A percentile compares a stretch with the other conserved stretches of the same genome.
These are phyloP conservation scores for Fusarium secorum DNA, from an alignment of 2,329 filamentous ascomycete genomes.

Conservation along the genomic window DNA sequence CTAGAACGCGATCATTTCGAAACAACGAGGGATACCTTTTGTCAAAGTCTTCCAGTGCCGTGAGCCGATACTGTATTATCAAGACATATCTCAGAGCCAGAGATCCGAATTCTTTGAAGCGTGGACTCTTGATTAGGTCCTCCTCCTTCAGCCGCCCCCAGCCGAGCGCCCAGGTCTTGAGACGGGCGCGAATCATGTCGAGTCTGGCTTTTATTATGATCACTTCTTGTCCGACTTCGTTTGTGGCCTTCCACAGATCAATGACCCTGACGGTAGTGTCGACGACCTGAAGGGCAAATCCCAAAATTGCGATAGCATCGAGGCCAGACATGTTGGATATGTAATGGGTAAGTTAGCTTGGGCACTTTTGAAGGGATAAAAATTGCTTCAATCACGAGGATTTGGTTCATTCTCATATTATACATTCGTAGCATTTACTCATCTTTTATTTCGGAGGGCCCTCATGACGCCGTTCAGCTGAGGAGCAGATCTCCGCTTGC, in stretches of 20 bases:
- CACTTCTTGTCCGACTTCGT: background rate
- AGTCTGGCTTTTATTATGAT: background rate
- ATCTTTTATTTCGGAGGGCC: fast-evolving
- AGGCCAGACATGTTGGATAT: background rate
- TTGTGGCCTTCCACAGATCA: background rate
- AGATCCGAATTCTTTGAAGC: background rate
- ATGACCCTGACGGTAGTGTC: background rate
- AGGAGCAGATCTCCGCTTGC: background rate
- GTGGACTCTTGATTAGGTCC: background rate
- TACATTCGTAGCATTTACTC: background rate
- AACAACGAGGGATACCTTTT: background rate
- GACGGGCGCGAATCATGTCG: background rate
- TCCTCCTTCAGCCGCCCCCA: background rate
- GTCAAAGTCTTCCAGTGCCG: background rate
- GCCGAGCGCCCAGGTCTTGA: background rate
- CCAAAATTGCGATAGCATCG: background rate
- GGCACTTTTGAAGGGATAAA: fast-evolving
- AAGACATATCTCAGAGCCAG: background rate
- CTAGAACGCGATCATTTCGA: background rate
- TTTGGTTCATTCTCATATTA: fast-evolving
- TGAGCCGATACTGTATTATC: background rate
- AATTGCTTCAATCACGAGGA: fast-evolving
- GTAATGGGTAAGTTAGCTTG: background rate
- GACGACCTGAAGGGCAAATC: background rate
- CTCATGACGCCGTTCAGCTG: background rate